Evolutionary conservation across 1,139 yeast species (phyloP).

Genomic region (Pichia sp.): DNA sequence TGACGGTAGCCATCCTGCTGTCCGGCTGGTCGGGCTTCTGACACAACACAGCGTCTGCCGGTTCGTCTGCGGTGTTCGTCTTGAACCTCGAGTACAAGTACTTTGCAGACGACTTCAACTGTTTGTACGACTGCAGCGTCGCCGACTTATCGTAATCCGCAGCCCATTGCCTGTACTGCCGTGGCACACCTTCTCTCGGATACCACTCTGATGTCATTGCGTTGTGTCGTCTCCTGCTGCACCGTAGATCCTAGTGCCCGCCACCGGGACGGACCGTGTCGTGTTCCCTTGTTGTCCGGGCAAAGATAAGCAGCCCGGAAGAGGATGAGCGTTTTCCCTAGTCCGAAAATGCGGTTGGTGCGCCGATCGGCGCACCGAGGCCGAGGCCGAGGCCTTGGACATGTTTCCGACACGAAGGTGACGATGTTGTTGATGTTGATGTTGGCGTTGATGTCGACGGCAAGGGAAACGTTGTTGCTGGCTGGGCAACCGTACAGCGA

Average conservation of each 20-base stretch:
- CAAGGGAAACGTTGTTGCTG: not conserved
- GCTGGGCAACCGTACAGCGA: too few relatives aligned
- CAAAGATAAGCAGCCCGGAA: not conserved
- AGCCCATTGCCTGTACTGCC: constrained; percentile 5
- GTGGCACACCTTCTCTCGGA: constrained; percentile 1
- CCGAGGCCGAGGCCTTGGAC: not conserved
- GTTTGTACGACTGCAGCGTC: constrained; percentile 7
- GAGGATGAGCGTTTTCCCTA: not conserved
- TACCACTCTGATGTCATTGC: not conserved
- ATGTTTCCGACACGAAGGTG: too few relatives aligned
- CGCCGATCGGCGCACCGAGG: not conserved
- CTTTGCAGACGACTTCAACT: constrained; percentile 10
- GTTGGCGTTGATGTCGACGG: not conserved
- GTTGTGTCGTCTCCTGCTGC: not conserved
- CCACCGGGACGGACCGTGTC: not conserved
- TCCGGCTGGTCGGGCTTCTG: not conserved
- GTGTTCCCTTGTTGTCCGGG: not conserved
- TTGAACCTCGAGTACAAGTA: constrained; percentile 8
- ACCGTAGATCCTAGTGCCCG: not conserved
- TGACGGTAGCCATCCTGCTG: not conserved
- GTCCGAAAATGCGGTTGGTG: not conserved
- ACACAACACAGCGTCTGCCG: not conserved
- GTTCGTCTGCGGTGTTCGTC: not conserved
- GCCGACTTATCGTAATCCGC: constrained; percentile 1
- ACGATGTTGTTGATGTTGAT: too few relatives aligned